Evolutionary conservation across 2,329 filamentous ascomycete genomes (phyloP).

Genomic region (Beauveria medogensis): DNA sequence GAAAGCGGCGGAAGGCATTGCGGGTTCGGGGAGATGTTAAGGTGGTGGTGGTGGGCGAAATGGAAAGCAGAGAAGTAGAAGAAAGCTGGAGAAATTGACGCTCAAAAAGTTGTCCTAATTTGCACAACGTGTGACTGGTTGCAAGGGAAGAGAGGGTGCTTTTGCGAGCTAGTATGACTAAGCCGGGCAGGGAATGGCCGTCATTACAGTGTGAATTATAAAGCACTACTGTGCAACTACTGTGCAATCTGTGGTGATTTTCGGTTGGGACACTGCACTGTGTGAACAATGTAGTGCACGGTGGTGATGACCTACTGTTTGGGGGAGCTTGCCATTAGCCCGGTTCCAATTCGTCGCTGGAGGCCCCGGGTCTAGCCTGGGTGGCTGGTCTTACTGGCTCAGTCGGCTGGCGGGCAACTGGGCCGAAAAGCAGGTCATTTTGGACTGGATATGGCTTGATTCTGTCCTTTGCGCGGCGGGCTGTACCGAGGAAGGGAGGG

Average conservation of each 20-base stretch:
- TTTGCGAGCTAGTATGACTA: slow-evolving; percentile 26
- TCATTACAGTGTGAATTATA: slow-evolving; percentile 23
- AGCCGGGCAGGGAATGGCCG: slow-evolving; percentile 17
- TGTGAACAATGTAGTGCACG: slow-evolving; percentile 11
- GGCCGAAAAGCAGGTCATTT: slow-evolving; percentile 7
- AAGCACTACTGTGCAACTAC: too few relatives aligned
- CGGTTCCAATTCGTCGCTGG: slow-evolving; percentile 18
- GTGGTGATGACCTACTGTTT: slow-evolving; percentile 9
- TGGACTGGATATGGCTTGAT: neutral
- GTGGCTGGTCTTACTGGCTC: neutral
- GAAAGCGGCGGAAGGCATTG: slow-evolving; percentile 60
- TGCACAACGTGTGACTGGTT: slow-evolving; percentile 18
- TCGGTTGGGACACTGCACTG: slow-evolving; percentile 9
- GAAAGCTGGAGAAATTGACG: slow-evolving; percentile 6
- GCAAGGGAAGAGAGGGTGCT: slow-evolving; percentile 19
- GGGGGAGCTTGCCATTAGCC: slow-evolving; percentile 17
- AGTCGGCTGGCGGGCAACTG: neutral
- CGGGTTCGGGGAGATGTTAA: slow-evolving; percentile 20
- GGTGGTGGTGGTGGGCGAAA: slow-evolving; percentile 9
- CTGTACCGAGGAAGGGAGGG: neutral
- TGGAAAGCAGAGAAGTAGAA: neutral
- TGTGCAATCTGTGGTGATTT: neutral
- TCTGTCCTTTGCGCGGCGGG: neutral
- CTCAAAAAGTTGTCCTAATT: slow-evolving; percentile 2
- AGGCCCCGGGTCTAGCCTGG: neutral